Conservation (phyloP, 306 rosid species). For the Lablab purpureus region DNA sequence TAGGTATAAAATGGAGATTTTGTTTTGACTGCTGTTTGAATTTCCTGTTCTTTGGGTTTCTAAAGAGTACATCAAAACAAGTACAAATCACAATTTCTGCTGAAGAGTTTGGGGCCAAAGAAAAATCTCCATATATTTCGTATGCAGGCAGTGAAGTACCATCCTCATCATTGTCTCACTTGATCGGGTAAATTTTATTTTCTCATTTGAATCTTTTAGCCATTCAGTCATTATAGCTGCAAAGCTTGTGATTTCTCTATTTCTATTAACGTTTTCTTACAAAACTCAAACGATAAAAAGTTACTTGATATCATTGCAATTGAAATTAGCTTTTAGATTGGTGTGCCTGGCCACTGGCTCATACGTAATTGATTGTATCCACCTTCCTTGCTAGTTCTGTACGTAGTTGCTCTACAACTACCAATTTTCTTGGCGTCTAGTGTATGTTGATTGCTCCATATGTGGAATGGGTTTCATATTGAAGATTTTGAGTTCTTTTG, state of each 20-base stretch:
- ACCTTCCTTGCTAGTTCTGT: background rate
- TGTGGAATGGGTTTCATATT: background rate
- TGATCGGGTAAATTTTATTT: conserved; percentile 63
- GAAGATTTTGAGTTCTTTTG: conserved; percentile 3
- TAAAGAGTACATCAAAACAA: conserved; percentile 62
- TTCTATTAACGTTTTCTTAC: background rate
- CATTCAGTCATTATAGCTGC: conserved; percentile 2
- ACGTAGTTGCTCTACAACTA: background rate
- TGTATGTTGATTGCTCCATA: background rate
- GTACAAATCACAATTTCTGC: conserved; percentile 81
- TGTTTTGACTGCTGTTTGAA: conserved; percentile 41
- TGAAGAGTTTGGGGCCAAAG: conserved; percentile 83
- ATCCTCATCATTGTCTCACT: conserved; percentile 71
- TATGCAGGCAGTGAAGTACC: conserved; percentile 62
- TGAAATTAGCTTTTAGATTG: conserved; percentile 25
- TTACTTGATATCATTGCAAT: background rate
- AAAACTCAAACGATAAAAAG: conserved; percentile 11
- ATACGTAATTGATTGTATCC: background rate
- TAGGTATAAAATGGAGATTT: conserved; percentile 4
- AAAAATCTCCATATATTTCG: conserved; percentile 67
- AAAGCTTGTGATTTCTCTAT: background rate
- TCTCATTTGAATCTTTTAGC: conserved; percentile 31
- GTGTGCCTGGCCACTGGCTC: conserved; percentile 3
- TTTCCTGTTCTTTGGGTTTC: conserved; percentile 48
- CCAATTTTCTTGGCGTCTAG: background rate